Percentiles rank a stretch among this genome's conserved stretches.
Conservation (phyloP, 1,284 basidiomycete species). For the Boletus putidus region DNA sequence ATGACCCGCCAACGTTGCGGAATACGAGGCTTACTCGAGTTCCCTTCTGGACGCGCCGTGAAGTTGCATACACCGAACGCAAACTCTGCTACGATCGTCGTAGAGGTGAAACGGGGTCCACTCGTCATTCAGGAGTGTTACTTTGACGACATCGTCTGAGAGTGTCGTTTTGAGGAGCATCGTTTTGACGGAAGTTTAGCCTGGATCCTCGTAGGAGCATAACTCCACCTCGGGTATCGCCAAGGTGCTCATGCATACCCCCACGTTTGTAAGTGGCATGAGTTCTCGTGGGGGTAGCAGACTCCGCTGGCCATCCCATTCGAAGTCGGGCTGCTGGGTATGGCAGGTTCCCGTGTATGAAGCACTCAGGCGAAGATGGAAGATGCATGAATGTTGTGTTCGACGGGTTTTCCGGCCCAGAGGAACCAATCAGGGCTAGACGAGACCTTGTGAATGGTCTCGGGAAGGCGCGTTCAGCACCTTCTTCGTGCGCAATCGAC, state of each 20-base stretch:
- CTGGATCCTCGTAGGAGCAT: neutral
- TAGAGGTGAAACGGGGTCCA: neutral
- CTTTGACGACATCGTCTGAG: neutral
- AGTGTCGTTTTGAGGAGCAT: neutral
- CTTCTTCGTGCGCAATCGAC: constrained; percentile 20
- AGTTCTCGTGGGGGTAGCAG: too few species aligned
- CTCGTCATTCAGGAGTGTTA: neutral
- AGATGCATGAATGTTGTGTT: neutral
- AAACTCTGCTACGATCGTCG: neutral
- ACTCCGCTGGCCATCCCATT: too few species aligned
- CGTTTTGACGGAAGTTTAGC: neutral
- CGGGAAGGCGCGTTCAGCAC: constrained; percentile 14
- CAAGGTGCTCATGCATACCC: neutral
- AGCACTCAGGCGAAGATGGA: constrained; percentile 14
- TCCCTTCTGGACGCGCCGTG: neutral
- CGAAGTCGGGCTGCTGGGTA: too few species aligned
- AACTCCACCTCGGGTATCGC: neutral
- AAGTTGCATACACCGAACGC: neutral
- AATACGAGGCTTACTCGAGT: neutral
- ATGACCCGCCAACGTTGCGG: neutral
- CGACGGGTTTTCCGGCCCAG: constrained; percentile 9
- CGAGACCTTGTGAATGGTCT: constrained; percentile 4
- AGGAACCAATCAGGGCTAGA: constrained; percentile 4
- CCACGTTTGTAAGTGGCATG: too few species aligned
- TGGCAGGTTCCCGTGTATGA: too few species aligned